Conservation (phyloP, 441 rosid genomes). For the Euphorbia schlechtendalii region DNA sequence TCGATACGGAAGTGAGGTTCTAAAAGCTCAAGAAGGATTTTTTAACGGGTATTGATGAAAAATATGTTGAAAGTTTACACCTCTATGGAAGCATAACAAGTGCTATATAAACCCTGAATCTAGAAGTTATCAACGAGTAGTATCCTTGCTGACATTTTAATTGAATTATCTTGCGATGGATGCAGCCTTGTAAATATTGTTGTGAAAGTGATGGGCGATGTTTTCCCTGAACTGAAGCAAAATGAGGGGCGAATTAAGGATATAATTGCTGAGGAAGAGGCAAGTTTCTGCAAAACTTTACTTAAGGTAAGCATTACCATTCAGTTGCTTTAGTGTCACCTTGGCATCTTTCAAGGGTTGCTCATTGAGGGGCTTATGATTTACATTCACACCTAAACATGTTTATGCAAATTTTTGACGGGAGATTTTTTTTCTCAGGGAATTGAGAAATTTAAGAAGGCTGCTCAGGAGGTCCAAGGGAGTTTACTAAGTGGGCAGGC, state of each 20-base stretch:
- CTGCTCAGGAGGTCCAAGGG: constrained; percentile 75
- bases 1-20: constrained; percentile 88
- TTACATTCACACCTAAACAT: not conserved
- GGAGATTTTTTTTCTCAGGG: constrained; percentile 41
- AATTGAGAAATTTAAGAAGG: constrained; percentile 91
- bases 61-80: not conserved
- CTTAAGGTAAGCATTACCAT: constrained; percentile 49
- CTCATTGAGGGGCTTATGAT: not conserved
- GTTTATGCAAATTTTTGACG: not conserved
- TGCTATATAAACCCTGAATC: not conserved
- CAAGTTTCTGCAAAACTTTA: constrained; percentile 92
- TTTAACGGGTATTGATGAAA: constrained; percentile 60
- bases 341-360: not conserved
- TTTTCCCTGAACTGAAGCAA: constrained; percentile 83
- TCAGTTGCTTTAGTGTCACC: not conserved
- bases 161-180: constrained; percentile 10
- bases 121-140: constrained; percentile 1
- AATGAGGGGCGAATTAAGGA: constrained; percentile 65
- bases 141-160: not conserved
- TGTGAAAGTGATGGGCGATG: constrained; percentile 70
- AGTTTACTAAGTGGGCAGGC: constrained; percentile 75
- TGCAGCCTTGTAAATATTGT: constrained; percentile 76
- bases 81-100: not conserved
- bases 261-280: constrained; percentile 76
- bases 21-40: constrained; percentile 89